Percentiles rank a stretch among this genome's conserved stretches.
Conservation (phyloP, 2,329 filamentous ascomycete species). For the Aspergillus quadricinctus region DNA sequence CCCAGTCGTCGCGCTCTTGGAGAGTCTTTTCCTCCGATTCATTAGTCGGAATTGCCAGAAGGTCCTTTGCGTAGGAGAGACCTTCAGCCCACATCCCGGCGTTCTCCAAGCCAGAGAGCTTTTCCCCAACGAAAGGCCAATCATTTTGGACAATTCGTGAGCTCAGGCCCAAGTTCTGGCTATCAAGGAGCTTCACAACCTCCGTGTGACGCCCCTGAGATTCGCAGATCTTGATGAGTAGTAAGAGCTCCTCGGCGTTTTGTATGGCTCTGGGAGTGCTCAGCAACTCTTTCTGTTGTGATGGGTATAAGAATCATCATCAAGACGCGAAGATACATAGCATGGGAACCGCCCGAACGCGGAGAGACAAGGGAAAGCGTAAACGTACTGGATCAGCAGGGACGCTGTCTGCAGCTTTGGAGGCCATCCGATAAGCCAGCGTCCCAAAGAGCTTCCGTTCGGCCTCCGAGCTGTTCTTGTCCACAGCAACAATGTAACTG, state of each 20-base stretch:
- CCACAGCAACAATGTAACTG: slow-evolving; percentile 39
- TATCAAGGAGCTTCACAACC: slow-evolving; percentile 40
- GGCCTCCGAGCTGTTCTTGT: slow-evolving; percentile 34
- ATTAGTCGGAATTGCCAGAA: slow-evolving; percentile 35
- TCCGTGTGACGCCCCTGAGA: slow-evolving; percentile 38
- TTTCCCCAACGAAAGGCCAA: slow-evolving; percentile 37
- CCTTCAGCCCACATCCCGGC: slow-evolving; percentile 38
- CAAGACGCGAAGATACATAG: slow-evolving; percentile 7
- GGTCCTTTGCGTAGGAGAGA: slow-evolving; percentile 30
- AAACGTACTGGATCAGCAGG: slow-evolving; percentile 40
- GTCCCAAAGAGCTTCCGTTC: slow-evolving; percentile 46
- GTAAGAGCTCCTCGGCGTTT: slow-evolving; percentile 42
- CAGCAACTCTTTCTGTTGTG: slow-evolving; percentile 36
- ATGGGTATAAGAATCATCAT: slow-evolving; percentile 14
- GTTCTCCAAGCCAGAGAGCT: slow-evolving; percentile 36
- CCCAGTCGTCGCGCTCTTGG: slow-evolving; percentile 43
- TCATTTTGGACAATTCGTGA: slow-evolving; percentile 43
- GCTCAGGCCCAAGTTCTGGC: slow-evolving; percentile 37
- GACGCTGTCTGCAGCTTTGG: slow-evolving; percentile 43
- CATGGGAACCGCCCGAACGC: not conserved
- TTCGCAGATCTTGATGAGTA: slow-evolving; percentile 43
- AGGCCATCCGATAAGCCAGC: slow-evolving; percentile 48
- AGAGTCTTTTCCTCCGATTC: slow-evolving; percentile 24
- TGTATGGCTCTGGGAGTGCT: slow-evolving; percentile 43
- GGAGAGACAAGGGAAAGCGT: not conserved